Evolutionary conservation across 2,329 filamentous ascomycete genomes (phyloP), one percentile per base, ranked within the genome.

Genomic region (Ilyonectria sp.): DNA sequence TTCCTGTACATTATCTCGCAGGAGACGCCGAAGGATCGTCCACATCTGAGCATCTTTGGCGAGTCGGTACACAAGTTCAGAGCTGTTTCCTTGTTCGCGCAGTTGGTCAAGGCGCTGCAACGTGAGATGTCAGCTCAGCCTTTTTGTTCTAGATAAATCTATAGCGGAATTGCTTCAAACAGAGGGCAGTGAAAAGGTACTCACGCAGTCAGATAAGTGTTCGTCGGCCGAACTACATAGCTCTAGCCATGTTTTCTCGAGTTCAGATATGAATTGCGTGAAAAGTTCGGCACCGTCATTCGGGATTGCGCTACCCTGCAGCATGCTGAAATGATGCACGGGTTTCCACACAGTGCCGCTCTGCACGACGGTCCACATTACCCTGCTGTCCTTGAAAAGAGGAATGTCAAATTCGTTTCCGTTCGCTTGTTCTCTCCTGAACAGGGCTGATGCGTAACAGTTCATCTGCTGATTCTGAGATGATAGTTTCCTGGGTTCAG

Each of bases 21-120:
- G 29, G 23, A 9, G 21, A 9, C 3, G 2, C 6, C 56, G 56
- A 10, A 49, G n/a, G 9, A 33, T 15, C 9, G 43, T n/a, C 56
- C 40, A 49, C 26, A 37, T 46, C n/a, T 15, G 43, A 15, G 56
- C 56, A 19, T 59, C 56, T 6, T 33, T n/a, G 7, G 56, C 56
- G 1, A 59, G 43, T n/a, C 40, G 21, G 8, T 49, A 8, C 7
- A 49, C 8, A 1, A 59, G n/a, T 3, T 49, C 43, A 26, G 26
- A 10, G n/a, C 56, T 49, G 7, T 15, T 11, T 8, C 56, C 56
- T n/a, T 35, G 23, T 19, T 33, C 26, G 23, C 2, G 37, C 10
- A 49, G 40, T 44, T 59, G 56, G 29, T 40, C 33, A 1, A 44
- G 10, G 2, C 53, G 37, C 53, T 44, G 53, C 15, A 43, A 6